Evolutionary conservation across 805 yeast species (phyloP).

Genomic region (Saccharomyces jurei): DNA sequence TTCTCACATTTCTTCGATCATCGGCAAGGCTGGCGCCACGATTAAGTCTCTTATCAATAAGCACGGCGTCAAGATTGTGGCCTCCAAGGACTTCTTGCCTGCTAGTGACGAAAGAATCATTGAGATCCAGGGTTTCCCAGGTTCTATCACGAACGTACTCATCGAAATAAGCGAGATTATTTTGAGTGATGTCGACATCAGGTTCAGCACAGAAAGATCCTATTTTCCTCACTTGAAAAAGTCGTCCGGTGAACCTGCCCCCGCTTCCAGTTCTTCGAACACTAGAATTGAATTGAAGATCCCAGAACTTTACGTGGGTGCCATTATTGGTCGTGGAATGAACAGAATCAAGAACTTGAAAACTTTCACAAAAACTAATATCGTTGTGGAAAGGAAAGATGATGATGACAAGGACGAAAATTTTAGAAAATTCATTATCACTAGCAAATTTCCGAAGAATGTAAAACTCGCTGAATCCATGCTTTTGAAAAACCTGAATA

Average conservation of each 20-base stretch:
- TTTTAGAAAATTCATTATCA: constrained; percentile 55
- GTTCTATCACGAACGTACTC: constrained; percentile 53
- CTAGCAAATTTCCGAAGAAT: constrained; percentile 40
- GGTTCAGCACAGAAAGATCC: constrained; percentile 35
- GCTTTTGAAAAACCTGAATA: constrained; percentile 49
- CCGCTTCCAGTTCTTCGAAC: background rate
- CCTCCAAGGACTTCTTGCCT: constrained; percentile 74
- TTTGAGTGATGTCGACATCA: constrained; percentile 19
- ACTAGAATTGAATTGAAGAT: constrained; percentile 28
- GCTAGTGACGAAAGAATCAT: constrained; percentile 79
- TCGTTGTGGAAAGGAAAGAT: constrained; percentile 63
- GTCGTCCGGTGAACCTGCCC: background rate
- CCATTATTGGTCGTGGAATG: constrained; percentile 81
- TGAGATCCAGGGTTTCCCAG: constrained; percentile 76
- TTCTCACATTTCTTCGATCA: constrained; percentile 79
- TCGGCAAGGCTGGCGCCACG: constrained; percentile 75
- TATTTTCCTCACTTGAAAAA: constrained; percentile 40
- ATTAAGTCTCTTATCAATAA: constrained; percentile 61
- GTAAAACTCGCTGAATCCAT: constrained; percentile 54
- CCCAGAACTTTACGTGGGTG: constrained; percentile 81
- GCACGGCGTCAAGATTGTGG: constrained; percentile 71
- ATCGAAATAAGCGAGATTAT: constrained; percentile 39
- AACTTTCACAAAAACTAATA: constrained; percentile 67
- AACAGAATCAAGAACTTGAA: constrained; percentile 80
- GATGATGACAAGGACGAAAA: constrained; percentile 40